Evolutionary conservation across 192 early-diverging fungal species (phyloP).

Genomic region (Coemansia sp.): DNA sequence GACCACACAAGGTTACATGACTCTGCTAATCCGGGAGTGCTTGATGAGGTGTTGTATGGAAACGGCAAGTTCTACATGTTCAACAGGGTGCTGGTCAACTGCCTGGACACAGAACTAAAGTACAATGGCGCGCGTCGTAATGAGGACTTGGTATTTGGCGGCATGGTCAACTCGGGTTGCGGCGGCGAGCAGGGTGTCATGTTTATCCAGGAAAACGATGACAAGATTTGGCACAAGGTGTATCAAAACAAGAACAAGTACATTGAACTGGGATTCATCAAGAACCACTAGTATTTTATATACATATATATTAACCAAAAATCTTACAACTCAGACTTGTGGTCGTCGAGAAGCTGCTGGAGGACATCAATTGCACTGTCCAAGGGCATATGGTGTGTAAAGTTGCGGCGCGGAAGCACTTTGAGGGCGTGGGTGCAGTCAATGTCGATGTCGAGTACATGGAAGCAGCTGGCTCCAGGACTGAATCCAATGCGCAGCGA

Average conservation of each 20-base stretch:
- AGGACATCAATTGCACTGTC: conserved; percentile 65
- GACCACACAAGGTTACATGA: conserved; percentile 26
- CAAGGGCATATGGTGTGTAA: conserved; percentile 81
- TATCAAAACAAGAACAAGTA: conserved; percentile 46
- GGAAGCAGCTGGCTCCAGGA: conserved; percentile 86
- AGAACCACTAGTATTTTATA: conserved; percentile 26
- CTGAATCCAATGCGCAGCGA: conserved; percentile 86
- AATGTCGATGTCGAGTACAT: conserved; percentile 84
- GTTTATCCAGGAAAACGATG: conserved; percentile 35
- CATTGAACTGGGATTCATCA: conserved; percentile 36
- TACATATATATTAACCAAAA: neutral
- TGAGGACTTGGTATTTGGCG: conserved; percentile 45
- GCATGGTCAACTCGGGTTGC: conserved; percentile 43
- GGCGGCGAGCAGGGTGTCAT: conserved; percentile 29
- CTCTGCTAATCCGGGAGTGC: conserved; percentile 4
- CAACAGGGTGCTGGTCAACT: conserved; percentile 27
- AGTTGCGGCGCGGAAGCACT: conserved; percentile 82
- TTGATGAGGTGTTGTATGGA: conserved; percentile 25
- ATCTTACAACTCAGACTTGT: neutral
- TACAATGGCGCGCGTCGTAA: conserved; percentile 24
- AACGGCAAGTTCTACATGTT: conserved; percentile 54
- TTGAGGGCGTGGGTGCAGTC: conserved; percentile 78
- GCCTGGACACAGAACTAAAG: conserved; percentile 20
- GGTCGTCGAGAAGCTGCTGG: conserved; percentile 54
- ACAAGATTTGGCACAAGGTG: conserved; percentile 41